phyloP scores from a whole-genome alignment of 257 asterid genomes.

The Perilla frutescens region DNA sequence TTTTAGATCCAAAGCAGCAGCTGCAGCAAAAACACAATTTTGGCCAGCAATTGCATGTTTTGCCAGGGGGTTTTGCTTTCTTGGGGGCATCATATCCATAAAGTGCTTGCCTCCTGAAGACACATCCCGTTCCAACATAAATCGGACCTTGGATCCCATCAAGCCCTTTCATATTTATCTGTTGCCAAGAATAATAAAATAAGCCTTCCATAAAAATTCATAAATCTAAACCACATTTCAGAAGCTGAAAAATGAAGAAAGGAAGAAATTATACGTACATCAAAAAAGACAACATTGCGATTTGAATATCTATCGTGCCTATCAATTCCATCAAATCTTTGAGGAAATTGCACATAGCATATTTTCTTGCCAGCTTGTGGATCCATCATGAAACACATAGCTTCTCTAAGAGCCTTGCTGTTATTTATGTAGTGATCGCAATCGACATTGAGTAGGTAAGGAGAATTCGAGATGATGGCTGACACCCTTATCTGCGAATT shows the following conservation, averaged over 20 bases:
- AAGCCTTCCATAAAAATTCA: slow-evolving; percentile 29
- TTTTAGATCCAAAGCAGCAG: slow-evolving; percentile 59
- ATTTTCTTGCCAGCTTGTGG: slow-evolving; percentile 97
- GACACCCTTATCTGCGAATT: slow-evolving; percentile 82
- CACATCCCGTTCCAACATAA: slow-evolving; percentile 97
- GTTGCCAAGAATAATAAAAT: slow-evolving; percentile 34
- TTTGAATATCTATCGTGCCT: slow-evolving; percentile 93
- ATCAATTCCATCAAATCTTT: slow-evolving; percentile 96
- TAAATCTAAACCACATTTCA: slow-evolving; percentile 5
- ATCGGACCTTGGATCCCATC: slow-evolving; percentile 99
- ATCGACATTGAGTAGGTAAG: slow-evolving; percentile 91
- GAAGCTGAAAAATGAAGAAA: background rate
- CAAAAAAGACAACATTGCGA: slow-evolving; percentile 94
- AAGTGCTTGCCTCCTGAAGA: slow-evolving; percentile 93
- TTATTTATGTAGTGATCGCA: slow-evolving; percentile 98
- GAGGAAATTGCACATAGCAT: slow-evolving; percentile 98
- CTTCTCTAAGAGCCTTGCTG: slow-evolving; percentile 94
- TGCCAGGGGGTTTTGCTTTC: slow-evolving; percentile 87
- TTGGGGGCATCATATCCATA: slow-evolving; percentile 94
- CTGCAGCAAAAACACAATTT: slow-evolving; percentile 62
- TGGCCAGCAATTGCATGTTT: slow-evolving; percentile 96
- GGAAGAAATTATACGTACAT: slow-evolving; percentile 54
- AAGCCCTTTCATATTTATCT: slow-evolving; percentile 98
- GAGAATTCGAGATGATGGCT: slow-evolving; percentile 96
- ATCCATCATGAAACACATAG: slow-evolving; percentile 99